Conservation (phyloP, 345 rosid species). For the Syzygium aqueum region DNA sequence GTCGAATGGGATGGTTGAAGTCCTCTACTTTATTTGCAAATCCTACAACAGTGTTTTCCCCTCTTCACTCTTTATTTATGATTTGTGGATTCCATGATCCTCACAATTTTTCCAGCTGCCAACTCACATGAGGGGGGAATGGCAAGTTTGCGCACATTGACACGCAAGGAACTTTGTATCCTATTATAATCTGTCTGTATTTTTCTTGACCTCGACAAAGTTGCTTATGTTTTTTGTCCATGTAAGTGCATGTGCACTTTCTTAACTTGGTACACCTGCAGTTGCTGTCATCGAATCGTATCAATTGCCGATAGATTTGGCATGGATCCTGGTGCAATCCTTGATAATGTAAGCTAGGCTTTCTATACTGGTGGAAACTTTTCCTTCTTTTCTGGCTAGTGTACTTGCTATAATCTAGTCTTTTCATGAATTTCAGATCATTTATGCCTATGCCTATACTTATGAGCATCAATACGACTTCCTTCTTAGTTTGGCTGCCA, state of each 20-base stretch:
- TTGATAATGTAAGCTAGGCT: conserved; percentile 59
- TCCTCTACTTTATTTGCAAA: too few species aligned
- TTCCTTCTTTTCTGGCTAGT: neutral
- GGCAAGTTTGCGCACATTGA: conserved; percentile 90
- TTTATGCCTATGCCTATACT: conserved; percentile 85
- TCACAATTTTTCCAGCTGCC: conserved; percentile 9
- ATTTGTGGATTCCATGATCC: too few species aligned
- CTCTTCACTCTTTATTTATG: too few species aligned
- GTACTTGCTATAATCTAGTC: neutral
- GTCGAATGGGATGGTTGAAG: too few species aligned
- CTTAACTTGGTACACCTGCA: conserved; percentile 26
- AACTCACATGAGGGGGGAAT: conserved; percentile 81
- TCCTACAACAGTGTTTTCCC: too few species aligned
- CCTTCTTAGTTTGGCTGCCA: conserved; percentile 89
- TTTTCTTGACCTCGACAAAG: neutral
- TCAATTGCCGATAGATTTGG: conserved; percentile 99
- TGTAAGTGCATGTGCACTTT: conserved; percentile 5
- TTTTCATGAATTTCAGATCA: conserved; percentile 39
- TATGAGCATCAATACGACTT: conserved; percentile 83
- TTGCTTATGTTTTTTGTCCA: neutral
- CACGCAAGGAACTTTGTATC: conserved; percentile 90
- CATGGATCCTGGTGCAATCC: conserved; percentile 94
- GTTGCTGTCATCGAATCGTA: conserved; percentile 81
- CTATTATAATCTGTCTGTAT: conserved; percentile 7
- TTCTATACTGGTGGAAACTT: neutral